Evolutionary conservation across 139 green algal species (phyloP).

Genomic region (Chlorella ohadii): DNA sequence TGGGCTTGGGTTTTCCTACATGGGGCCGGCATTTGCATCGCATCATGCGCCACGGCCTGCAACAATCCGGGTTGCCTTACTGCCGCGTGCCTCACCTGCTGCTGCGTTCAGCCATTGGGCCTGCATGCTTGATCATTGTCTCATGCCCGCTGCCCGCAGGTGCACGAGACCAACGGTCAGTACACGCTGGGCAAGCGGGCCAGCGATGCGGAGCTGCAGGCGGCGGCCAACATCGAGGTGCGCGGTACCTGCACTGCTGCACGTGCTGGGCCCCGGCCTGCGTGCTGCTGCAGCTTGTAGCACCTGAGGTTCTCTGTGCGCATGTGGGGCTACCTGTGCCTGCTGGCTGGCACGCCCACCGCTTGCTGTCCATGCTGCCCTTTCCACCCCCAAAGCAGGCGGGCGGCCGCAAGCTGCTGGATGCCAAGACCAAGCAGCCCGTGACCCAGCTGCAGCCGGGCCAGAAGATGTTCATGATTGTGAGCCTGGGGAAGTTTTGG

Average conservation of each 20-base stretch:
- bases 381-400: background rate
- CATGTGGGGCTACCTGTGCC: too few species aligned
- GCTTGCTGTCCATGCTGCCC: background rate
- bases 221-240: constrained; percentile 52
- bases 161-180: constrained; percentile 88
- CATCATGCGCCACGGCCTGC: too few species aligned
- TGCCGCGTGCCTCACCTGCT: background rate
- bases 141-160: too few species aligned
- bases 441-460: background rate
- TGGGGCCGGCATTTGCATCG: too few species aligned
- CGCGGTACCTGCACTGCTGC: background rate
- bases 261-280: background rate
- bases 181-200: constrained; percentile 48
- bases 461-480: constrained; percentile 79
- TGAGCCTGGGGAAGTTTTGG: constrained; percentile 48
- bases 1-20: too few species aligned
- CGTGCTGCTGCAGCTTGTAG: background rate
- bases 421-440: constrained; percentile 1
- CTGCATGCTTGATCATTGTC: too few species aligned
- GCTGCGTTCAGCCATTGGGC: too few species aligned
- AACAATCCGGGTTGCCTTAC: too few species aligned
- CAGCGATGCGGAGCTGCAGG: constrained; percentile 61
- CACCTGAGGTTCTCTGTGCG: background rate
- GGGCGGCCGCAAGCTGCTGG: constrained; percentile 10
- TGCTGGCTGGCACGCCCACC: too few species aligned